Evolutionary conservation across 2,329 filamentous ascomycete genomes (phyloP), one percentile per base, ranked within the genome.

Genomic region (Zymoseptoria crescenta): DNA sequence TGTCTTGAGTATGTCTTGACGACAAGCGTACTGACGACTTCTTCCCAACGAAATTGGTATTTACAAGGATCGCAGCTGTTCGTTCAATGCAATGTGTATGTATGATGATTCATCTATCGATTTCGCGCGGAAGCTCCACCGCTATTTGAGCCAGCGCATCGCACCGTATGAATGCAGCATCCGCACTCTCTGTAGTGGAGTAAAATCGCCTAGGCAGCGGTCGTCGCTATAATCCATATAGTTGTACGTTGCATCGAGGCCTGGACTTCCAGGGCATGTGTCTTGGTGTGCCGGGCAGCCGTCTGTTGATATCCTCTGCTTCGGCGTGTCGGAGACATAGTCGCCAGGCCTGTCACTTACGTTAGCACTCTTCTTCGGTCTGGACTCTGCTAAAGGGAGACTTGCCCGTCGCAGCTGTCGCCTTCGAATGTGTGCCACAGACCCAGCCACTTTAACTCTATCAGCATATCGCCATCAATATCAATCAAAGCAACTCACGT

Each of bases 161-260:
- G 51, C 29, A 51, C 53, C 54, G 55, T 61, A 61, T 45, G 58
- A 56, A n/a, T 54, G 49, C 41, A 50, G 35, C 59, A 62, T 62
- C n/a, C 59, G 51, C 30, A 54, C 41, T 24, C n/a, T 27, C 30
- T 57, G 59, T 24, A 50, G 7, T 9, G 48, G 27, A 6, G 50
- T 57, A 27, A 62, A 57, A 13, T 59, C 50, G 7, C 35, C 52
- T 51, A 57, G 52, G 45, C 59, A 57, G 19, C 55, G 27, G 35
- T 56, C 59, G n/a, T 52, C 51, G 16, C 24, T 28, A 29, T 61
- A 59, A 27, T 61, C 80, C 80, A 83, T 82, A 62, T 77, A 82
- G 64, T 82, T 80, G 59, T 80, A 76, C 51, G 82, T 77, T 5
- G 77, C 73, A 68, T 83, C 80, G 27, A 72, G 19, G 0, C 76